Percentiles rank a stretch among this genome's conserved stretches.
phyloP scores from a whole-genome alignment of 225 moss, liverwort and hornwort genomes.

The Rhytidiadelphus loreus region DNA sequence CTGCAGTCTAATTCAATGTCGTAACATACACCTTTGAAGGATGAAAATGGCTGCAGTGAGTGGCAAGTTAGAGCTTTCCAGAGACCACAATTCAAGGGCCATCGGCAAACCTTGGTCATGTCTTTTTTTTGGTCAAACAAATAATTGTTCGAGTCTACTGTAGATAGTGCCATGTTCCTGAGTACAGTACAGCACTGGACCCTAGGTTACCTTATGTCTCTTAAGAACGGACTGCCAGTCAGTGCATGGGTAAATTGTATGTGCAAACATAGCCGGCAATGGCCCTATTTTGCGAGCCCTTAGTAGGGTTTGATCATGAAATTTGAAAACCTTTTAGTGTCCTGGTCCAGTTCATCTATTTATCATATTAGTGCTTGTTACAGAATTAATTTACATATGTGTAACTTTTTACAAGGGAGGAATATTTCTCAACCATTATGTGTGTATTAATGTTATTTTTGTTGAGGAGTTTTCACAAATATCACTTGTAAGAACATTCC shows the following conservation, averaged over 20 bases:
- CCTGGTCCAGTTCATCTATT: background rate
- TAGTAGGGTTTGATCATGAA: background rate
- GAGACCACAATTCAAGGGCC: background rate
- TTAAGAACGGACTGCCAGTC: background rate
- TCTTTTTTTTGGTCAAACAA: no score
- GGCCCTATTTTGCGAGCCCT: background rate
- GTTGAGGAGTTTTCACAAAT: background rate
- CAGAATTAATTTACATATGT: background rate
- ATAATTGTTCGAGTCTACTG: background rate
- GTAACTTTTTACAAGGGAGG: background rate
- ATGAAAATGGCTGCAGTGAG: background rate
- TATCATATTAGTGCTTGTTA: background rate
- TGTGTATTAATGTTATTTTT: no score
- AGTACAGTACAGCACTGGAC: background rate
- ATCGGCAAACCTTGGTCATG: background rate
- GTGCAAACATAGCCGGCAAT: background rate
- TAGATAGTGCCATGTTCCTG: background rate
- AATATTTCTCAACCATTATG: background rate
- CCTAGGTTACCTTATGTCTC: background rate
- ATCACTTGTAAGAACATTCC: background rate
- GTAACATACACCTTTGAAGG: background rate
- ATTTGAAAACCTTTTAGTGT: background rate
- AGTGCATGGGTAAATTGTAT: background rate
- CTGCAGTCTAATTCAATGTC: background rate
- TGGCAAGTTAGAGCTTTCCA: background rate